These are phyloP conservation scores for Tetracentron sinense DNA, from an alignment of 164 flowering plant genomes.

Conservation along the genomic window DNA sequence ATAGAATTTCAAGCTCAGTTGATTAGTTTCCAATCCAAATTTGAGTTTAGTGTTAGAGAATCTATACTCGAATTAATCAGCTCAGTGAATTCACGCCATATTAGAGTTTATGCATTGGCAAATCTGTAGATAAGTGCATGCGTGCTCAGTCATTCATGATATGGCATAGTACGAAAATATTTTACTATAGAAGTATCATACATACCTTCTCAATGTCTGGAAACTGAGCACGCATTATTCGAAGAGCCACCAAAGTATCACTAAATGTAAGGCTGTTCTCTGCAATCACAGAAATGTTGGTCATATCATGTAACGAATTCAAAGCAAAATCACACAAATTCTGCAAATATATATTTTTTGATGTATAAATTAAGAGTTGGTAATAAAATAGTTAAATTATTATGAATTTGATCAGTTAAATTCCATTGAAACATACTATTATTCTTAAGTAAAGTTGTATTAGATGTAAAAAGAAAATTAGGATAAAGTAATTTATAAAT, in stretches of 20 bases:
- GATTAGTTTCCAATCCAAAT: no score
- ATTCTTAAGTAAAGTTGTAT: no score
- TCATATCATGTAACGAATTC: neutral
- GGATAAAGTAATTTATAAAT: no score
- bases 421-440: no score
- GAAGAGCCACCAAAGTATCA: slow-evolving; percentile 76
- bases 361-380: no score
- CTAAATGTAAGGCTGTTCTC: slow-evolving; percentile 66
- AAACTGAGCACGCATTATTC: slow-evolving; percentile 85
- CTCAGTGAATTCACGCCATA: neutral
- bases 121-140: neutral
- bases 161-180: neutral
- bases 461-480: no score
- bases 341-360: neutral
- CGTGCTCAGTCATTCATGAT: neutral
- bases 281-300: slow-evolving; percentile 19
- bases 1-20: no score
- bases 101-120: neutral
- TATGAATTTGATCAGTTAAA: no score
- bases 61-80: neutral
- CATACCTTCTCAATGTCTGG: slow-evolving; percentile 69
- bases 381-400: no score
- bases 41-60: no score
- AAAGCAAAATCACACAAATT: neutral
- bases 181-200: neutral